These are phyloP conservation scores for Camellia japonica DNA, from an alignment of 148 eudicot species.

Conservation along the genomic window DNA sequence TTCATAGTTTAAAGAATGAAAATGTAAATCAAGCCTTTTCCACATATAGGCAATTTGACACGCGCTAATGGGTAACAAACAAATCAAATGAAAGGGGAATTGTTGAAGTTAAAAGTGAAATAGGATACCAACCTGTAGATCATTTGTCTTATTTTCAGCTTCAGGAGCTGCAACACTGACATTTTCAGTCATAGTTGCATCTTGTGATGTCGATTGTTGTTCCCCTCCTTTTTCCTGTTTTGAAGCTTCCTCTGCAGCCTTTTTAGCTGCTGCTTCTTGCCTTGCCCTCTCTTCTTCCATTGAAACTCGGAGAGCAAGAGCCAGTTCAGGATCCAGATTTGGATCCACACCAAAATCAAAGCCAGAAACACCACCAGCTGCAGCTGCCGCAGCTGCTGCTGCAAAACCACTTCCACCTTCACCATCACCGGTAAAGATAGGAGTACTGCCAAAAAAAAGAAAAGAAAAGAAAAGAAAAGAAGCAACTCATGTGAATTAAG, in stretches of 20 bases:
- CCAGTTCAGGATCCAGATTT: constrained; percentile 94
- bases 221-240: constrained; percentile 66
- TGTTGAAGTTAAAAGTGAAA: neutral
- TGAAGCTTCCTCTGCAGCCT: constrained; percentile 84
- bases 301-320: constrained; percentile 95
- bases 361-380: constrained; percentile 93
- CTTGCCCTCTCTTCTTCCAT: constrained; percentile 99
- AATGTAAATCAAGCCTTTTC: neutral
- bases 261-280: constrained; percentile 97
- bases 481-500: constrained; percentile 6
- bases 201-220: constrained; percentile 67
- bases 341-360: constrained; percentile 99
- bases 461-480: neutral
- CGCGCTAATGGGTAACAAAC: neutral
- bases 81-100: neutral
- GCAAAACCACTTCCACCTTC: constrained; percentile 97
- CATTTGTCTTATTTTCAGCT: constrained; percentile 58
- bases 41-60: neutral
- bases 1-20: neutral
- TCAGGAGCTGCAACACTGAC: constrained; percentile 51
- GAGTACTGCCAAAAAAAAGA: constrained; percentile 53
- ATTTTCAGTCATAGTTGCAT: constrained; percentile 77
- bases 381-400: constrained; percentile 89
- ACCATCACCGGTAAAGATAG: constrained; percentile 94
- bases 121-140: constrained; percentile 45